Conservation (phyloP, 345 rosid genomes). For the Draba incana region DNA sequence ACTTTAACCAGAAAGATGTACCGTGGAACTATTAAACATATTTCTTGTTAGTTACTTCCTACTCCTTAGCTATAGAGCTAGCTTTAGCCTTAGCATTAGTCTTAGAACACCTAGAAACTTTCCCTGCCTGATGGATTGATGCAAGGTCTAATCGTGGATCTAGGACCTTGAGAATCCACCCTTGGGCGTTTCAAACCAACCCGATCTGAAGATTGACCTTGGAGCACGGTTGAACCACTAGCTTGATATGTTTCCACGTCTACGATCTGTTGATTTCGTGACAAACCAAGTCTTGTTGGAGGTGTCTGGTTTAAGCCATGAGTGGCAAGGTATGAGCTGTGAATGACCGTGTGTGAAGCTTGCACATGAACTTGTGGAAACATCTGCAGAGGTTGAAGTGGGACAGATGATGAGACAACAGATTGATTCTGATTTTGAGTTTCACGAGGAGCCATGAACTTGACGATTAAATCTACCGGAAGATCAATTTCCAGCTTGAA, state of each 20-base stretch:
- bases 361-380: constrained; percentile 11
- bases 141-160: constrained; percentile 28
- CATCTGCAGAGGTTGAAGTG: constrained; percentile 17
- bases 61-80: neutral
- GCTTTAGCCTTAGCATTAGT: neutral
- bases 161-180: constrained; percentile 18
- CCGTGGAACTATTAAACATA: neutral
- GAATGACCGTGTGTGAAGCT: constrained; percentile 19
- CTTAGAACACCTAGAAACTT: constrained; percentile 13
- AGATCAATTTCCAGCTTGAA: constrained; percentile 38
- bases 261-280: constrained; percentile 14
- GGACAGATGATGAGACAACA: constrained; percentile 9
- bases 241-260: constrained; percentile 21
- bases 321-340: constrained; percentile 20
- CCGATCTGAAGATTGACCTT: constrained; percentile 12
- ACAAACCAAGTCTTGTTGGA: constrained; percentile 15
- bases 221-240: constrained; percentile 16
- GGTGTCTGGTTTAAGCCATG: constrained; percentile 3
- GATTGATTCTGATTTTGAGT: constrained; percentile 21
- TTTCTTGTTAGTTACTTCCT: neutral
- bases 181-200: constrained; percentile 28
- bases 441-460: constrained; percentile 33
- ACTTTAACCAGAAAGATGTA: neutral
- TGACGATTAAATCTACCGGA: constrained; percentile 33
- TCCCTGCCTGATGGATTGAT: constrained; percentile 5